phyloP scores from a whole-genome alignment of 2,329 filamentous ascomycete species.

The Trichoderma cornu-damae region DNA sequence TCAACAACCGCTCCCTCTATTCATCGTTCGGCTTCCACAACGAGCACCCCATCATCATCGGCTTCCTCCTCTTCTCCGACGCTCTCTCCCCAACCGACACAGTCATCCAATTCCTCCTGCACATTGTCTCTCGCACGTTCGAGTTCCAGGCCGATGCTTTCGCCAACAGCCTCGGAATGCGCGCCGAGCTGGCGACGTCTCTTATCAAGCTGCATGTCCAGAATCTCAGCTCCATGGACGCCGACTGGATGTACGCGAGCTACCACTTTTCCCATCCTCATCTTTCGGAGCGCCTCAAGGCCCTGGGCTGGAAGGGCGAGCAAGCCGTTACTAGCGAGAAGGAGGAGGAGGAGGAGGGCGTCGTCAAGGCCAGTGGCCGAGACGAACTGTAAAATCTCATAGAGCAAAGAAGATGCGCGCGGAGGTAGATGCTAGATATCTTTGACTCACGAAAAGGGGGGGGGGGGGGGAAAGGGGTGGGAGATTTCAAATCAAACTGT shows the following conservation, averaged over 20 bases:
- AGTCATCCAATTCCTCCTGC: slow-evolving; percentile 93
- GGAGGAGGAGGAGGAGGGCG: slow-evolving; percentile 36
- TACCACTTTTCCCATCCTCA: slow-evolving; percentile 99
- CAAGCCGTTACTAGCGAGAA: slow-evolving; percentile 41
- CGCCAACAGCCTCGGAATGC: slow-evolving; percentile 77
- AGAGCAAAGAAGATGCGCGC: not conserved
- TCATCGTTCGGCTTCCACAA: slow-evolving; percentile 81
- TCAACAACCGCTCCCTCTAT: slow-evolving; percentile 91
- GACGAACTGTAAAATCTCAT: slow-evolving; percentile 59
- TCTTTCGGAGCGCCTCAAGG: slow-evolving; percentile 84
- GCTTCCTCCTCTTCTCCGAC: slow-evolving; percentile 95
- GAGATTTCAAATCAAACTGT: no score
- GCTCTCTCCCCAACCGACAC: slow-evolving; percentile 92
- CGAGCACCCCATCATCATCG: slow-evolving; percentile 87
- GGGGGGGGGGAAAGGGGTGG: no score
- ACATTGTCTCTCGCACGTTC: slow-evolving; percentile 87
- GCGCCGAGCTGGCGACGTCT: slow-evolving; percentile 73
- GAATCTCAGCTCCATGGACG: slow-evolving; percentile 97
- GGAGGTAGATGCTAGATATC: not conserved
- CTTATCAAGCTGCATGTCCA: slow-evolving; percentile 97
- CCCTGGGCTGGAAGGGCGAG: slow-evolving; percentile 75
- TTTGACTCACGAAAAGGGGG: no score
- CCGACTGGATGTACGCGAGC: slow-evolving; percentile 95
- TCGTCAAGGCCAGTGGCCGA: slow-evolving; percentile 66
- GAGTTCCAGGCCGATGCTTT: slow-evolving; percentile 96